Base-by-base conservation (phyloP, 768 basidiomycete genomes). In the Hydnum rufescens region DNA sequence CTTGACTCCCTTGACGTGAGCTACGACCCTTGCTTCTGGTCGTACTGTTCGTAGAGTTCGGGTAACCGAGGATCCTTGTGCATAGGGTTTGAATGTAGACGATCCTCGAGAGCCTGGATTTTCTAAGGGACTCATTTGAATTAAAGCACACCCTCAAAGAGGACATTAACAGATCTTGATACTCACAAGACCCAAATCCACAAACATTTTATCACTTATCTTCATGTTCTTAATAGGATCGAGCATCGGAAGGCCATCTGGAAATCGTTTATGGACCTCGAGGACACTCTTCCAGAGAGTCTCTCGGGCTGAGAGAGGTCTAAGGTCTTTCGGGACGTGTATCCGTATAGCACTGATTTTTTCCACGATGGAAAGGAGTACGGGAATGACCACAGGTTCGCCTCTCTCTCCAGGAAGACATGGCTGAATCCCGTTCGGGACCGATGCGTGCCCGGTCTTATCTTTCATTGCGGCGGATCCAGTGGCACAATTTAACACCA, bases 201-300 rank as follows among this genome's bases (percentile, higher is more conserved):
- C 76, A 68, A 99, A 99, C 58, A 84, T 88, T 32, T 86, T 84
- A 59, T 97, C 95, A 54, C 82, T 87, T 63, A 99, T 95, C 5
- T 78, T 80, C 89, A 97, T 90, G 62, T 96, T 88, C 60, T 85
- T 73, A 28, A 97, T 70, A 0, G 95, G 95, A 62, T 97, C 95
- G 6, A 99, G 71, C 4, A 92, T 66, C 0, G 83, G 68, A 52
- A 96, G 77, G 1, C 89, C 90, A 44, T 87, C 75, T 0, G 89
- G 85, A 67, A 90, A 90, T 48, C 92, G 74, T 53, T 80, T 74
- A 54, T 90, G 80, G n/a, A 95, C 86, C 63, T 97, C 93, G 30
- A 80, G 63, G 16, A 97, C 76, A 55, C 82, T 84, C 69, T 90
- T 92, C 80, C 86, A 90, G 1, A 76, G 75, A 2, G 82, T 87